Conservation (phyloP, 1,284 basidiomycete genomes). For the Leccinum subrobustum region DNA sequence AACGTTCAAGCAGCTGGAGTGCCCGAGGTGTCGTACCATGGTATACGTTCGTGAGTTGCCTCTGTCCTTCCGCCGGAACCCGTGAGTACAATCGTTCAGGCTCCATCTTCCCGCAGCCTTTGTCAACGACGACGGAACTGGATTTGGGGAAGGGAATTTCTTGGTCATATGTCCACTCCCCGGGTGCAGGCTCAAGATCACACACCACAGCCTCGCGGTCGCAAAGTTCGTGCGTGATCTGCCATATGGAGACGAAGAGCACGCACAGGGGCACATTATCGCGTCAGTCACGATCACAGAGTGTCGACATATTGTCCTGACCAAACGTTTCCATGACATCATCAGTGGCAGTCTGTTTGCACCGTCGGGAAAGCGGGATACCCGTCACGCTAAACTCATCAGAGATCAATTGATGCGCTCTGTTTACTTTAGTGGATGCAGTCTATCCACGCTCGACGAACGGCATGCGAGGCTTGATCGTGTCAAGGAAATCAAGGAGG, state of each 20-base stretch:
- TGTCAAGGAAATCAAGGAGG: conserved; percentile 29
- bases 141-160: conserved; percentile 37
- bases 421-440: conserved; percentile 16
- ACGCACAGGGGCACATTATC: conserved; percentile 15
- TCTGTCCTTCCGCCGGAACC: neutral
- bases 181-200: conserved; percentile 34
- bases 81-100: neutral
- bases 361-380: conserved; percentile 22
- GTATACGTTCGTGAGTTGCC: conserved; percentile 31
- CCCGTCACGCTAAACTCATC: conserved; percentile 25
- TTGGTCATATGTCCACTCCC: conserved; percentile 26
- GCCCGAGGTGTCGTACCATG: conserved; percentile 35
- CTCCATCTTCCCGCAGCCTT: conserved; percentile 26
- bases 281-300: conserved; percentile 18
- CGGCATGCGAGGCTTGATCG: conserved; percentile 27
- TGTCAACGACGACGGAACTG: conserved; percentile 29
- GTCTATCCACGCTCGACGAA: conserved; percentile 2
- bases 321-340: neutral
- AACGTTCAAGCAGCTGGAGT: conserved; percentile 27
- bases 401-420: conserved; percentile 28
- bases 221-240: conserved; percentile 37
- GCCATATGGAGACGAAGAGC: conserved; percentile 15
- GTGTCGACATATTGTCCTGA: neutral
- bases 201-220: conserved; percentile 33
- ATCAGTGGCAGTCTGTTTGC: conserved; percentile 35